Evolutionary conservation across 148 eudicot genomes (phyloP).

Genomic region (Salicornia ramosissima): DNA sequence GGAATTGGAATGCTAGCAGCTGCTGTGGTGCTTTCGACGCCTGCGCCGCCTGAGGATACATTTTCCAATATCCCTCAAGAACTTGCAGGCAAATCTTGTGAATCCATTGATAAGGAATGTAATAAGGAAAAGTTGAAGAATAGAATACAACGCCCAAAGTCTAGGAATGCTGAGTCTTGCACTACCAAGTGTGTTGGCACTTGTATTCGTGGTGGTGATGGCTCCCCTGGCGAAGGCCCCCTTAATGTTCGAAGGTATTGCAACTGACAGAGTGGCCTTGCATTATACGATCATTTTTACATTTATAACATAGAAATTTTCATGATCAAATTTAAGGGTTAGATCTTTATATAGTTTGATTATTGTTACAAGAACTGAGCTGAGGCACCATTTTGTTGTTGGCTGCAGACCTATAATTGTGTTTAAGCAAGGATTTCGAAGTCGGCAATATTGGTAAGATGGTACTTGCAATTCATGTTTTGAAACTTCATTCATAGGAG

Average conservation of each 20-base stretch:
- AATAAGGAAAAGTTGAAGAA: slow-evolving; percentile 31
- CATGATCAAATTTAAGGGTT: not conserved
- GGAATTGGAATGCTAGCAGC: slow-evolving; percentile 32
- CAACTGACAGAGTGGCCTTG: not conserved
- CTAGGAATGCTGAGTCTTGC: slow-evolving; percentile 75
- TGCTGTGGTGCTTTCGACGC: slow-evolving; percentile 31
- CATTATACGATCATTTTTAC: not conserved
- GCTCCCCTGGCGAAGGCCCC: slow-evolving; percentile 92
- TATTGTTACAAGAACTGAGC: not conserved
- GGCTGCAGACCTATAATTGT: slow-evolving; percentile 66
- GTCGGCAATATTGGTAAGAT: slow-evolving; percentile 69
- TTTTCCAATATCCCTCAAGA: slow-evolving; percentile 60
- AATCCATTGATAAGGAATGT: slow-evolving; percentile 31
- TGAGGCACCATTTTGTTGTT: slow-evolving; percentile 5
- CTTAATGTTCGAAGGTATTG: slow-evolving; percentile 55
- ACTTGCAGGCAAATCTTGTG: slow-evolving; percentile 41
- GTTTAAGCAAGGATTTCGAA: slow-evolving; percentile 74
- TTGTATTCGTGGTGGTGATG: slow-evolving; percentile 73
- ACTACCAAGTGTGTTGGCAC: slow-evolving; percentile 71
- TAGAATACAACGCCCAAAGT: slow-evolving; percentile 80
- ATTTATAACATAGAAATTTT: not conserved
- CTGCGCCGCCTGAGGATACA: slow-evolving; percentile 43
- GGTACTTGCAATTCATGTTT: not conserved
- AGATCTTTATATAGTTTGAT: not conserved
- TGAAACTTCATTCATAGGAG: not conserved